Base-by-base conservation (phyloP, 352 stramenopile genomes). In the Blastocystis sp. region DNA sequence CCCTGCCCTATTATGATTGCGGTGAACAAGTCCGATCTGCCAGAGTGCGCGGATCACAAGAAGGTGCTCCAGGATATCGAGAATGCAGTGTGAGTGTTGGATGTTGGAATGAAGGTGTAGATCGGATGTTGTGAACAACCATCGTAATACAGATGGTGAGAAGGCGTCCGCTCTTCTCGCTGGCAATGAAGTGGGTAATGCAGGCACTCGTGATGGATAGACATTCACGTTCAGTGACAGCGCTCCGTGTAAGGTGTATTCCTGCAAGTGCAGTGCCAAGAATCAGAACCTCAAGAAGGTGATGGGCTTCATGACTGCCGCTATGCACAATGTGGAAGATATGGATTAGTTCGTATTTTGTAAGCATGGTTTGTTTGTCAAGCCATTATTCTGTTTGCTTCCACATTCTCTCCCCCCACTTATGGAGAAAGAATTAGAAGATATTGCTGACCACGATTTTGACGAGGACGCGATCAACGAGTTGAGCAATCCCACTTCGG, bases 351-450 rank as follows among this genome's bases (percentile, higher is more conserved):
- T 34, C 28, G 28, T 34, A 0, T 34, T 34, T 34, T 34, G 28
- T 34, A 34, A 34, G 28, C 28, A 34, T 34, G 28, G 28, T 34
- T 34, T 34, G 28, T 34, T 34, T 34, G 28, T 34, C 28, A 34
- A 34, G 28, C 28, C 28, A 34, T 34, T 34, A 34, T 34, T 34
- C 28, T 34, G 28, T 34, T 34, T 34, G 28, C 28, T 34, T 34
- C 28, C 28, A 34, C 28, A 34, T 34, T 34, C 28, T 34, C 28
- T 34, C 28, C 28, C 28, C 28, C 28, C 28, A 69, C 21, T 28
- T 7, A 76, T 76, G 65, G 65, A 76, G 52, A 76, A 76, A 38
- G 65, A 76, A 76, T 52, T 76, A 76, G 65, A 9, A 11, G 23
- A 7, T 4, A 48, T 76, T 76, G n/a, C 1, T 9, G 38, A 43